phyloP scores from a whole-genome alignment of 192 early-diverging fungal genomes.

The Radiomyces spectabilis region DNA sequence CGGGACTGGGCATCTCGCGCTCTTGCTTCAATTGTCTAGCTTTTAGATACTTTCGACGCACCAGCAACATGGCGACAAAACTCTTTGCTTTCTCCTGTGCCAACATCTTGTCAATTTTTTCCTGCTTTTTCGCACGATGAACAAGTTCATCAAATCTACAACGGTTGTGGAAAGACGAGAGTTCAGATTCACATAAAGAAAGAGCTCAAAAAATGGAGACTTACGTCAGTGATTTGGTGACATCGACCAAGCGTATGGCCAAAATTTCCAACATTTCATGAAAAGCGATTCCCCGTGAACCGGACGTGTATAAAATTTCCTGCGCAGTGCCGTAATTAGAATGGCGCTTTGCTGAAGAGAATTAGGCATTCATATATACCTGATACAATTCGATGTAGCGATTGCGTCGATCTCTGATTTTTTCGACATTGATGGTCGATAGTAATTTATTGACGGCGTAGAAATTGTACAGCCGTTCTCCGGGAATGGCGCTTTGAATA shows the following conservation, averaged over 20 bases:
- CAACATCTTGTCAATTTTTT: slow-evolving; percentile 2
- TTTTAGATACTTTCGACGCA: slow-evolving; percentile 5
- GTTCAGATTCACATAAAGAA: neutral
- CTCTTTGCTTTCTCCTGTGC: slow-evolving; percentile 2
- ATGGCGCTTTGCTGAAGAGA: too few species aligned
- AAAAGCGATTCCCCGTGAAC: slow-evolving; percentile 8
- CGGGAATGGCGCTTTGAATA: neutral
- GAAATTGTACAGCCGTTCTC: slow-evolving; percentile 2
- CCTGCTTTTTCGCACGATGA: slow-evolving; percentile 1
- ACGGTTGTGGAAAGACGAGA: neutral
- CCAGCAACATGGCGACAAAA: slow-evolving; percentile 4
- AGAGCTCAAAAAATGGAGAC: neutral
- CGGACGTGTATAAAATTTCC: neutral
- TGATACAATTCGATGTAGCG: slow-evolving; percentile 13
- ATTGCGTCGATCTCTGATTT: slow-evolving; percentile 1
- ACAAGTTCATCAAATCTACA: slow-evolving; percentile 13
- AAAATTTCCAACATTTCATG: slow-evolving; percentile 5
- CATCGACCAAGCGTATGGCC: slow-evolving; percentile 13
- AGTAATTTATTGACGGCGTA: slow-evolving; percentile 9
- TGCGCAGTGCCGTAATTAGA: neutral
- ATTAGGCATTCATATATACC: too few species aligned
- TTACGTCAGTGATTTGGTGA: slow-evolving; percentile 13
- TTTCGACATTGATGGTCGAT: slow-evolving; percentile 3
- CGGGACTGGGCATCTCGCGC: neutral
- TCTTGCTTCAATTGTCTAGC: neutral